These are phyloP conservation scores for Metschnikowia shivogae DNA, from an alignment of 805 yeast genomes.

Conservation along the genomic window DNA sequence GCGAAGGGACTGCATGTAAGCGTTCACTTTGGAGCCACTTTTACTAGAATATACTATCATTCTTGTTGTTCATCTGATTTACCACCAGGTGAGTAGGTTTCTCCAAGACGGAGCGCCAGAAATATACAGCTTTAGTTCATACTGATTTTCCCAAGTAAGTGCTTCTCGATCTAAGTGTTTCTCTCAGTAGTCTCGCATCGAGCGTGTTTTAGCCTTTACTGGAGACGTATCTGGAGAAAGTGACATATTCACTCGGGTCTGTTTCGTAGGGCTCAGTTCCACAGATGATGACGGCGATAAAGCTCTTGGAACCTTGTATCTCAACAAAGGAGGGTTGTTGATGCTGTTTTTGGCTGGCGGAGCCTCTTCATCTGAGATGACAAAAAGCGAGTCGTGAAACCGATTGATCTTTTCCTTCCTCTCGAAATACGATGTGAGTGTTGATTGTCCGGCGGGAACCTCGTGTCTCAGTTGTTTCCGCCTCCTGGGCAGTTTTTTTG, in stretches of 20 bases:
- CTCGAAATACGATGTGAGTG: slow-evolving; percentile 16
- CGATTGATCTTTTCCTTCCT: slow-evolving; percentile 6
- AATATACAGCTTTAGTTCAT: no score
- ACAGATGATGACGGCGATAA: slow-evolving; percentile 6
- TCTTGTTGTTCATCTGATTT: no score
- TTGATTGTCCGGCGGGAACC: slow-evolving; percentile 17
- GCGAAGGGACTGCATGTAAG: no score
- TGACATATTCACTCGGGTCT: slow-evolving; percentile 4
- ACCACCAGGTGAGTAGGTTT: no score
- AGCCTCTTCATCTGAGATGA: slow-evolving; percentile 13
- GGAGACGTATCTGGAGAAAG: slow-evolving; percentile 14
- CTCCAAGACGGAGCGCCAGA: no score
- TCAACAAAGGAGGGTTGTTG: not conserved
- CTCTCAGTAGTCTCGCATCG: no score
- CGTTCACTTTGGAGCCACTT: no score
- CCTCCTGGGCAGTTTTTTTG: slow-evolving; percentile 7
- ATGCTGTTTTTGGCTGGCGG: not conserved
- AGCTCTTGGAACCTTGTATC: not conserved
- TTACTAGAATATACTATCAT: no score
- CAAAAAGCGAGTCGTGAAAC: slow-evolving; percentile 7
- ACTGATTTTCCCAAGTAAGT: no score
- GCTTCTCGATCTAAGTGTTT: no score
- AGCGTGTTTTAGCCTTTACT: not conserved
- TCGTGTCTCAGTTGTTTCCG: slow-evolving; percentile 6
- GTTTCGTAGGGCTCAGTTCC: slow-evolving; percentile 17